These are phyloP conservation scores for Tubosaeta sp. DNA, from an alignment of 768 basidiomycete species.

Conservation along the genomic window DNA sequence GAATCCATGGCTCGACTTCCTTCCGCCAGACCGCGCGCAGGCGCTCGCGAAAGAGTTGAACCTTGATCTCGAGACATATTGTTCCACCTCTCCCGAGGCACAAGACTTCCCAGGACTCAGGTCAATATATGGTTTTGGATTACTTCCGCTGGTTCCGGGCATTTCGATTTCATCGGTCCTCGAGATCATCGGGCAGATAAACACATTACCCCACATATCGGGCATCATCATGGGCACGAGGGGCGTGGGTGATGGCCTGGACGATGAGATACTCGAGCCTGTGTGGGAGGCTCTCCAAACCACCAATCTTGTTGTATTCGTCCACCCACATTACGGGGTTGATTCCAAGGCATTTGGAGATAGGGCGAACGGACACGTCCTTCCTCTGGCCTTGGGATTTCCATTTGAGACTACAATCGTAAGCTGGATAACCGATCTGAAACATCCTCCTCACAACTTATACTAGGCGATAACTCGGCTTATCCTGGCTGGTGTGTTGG, in stretches of 20 bases:
- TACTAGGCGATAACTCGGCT: constrained; percentile 66
- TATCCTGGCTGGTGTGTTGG: constrained; percentile 76
- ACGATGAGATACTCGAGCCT: constrained; percentile 73
- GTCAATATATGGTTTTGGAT: constrained; percentile 79
- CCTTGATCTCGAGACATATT: constrained; percentile 73
- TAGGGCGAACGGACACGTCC: constrained; percentile 79
- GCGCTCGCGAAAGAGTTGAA: constrained; percentile 69
- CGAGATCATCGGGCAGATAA: constrained; percentile 63
- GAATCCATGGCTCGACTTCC: constrained; percentile 91
- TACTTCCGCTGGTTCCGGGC: constrained; percentile 76
- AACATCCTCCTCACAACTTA: constrained; percentile 5
- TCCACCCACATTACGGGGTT: constrained; percentile 87
- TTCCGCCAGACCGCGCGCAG: constrained; percentile 63
- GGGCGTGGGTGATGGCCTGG: constrained; percentile 75
- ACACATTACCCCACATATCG: constrained; percentile 59
- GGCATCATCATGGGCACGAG: constrained; percentile 79
- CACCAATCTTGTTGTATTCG: constrained; percentile 69
- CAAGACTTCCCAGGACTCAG: constrained; percentile 38
- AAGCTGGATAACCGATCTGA: constrained; percentile 26
- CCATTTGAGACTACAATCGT: constrained; percentile 89
- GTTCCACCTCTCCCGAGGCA: constrained; percentile 54
- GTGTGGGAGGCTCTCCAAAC: constrained; percentile 77
- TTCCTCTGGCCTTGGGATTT: constrained; percentile 83
- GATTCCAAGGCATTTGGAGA: constrained; percentile 71
- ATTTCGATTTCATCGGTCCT: constrained; percentile 54